These are phyloP conservation scores for Xerocomus brunneocitrinus DNA, from an alignment of 768 basidiomycete genomes.

Conservation along the genomic window DNA sequence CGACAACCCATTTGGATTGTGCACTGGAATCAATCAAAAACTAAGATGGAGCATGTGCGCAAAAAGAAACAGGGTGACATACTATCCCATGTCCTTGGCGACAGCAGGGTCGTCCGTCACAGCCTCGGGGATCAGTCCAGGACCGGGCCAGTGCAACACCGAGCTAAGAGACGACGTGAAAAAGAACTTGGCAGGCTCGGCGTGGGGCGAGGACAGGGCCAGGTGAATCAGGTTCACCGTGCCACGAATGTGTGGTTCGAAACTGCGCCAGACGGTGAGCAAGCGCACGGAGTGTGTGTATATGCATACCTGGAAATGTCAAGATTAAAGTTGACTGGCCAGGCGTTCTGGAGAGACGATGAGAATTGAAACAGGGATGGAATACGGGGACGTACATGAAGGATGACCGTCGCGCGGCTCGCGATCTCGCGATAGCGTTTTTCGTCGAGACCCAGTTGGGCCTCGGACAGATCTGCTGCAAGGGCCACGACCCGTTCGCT, in stretches of 20 bases:
- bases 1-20: constrained; percentile 49
- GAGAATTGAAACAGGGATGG: neutral
- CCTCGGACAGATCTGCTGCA: constrained; percentile 40
- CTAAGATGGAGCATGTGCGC: too few species aligned
- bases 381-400: constrained; percentile 34
- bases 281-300: neutral
- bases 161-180: constrained; percentile 48
- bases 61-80: constrained; percentile 6
- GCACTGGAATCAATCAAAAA: constrained; percentile 9
- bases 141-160: constrained; percentile 19
- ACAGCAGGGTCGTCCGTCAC: constrained; percentile 22
- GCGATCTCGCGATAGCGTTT: constrained; percentile 35
- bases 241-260: constrained; percentile 46
- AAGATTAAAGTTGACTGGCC: constrained; percentile 55
- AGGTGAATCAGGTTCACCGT: constrained; percentile 49
- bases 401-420: constrained; percentile 37
- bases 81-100: constrained; percentile 34
- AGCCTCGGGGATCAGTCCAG: constrained; percentile 18
- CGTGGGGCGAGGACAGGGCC: constrained; percentile 35
- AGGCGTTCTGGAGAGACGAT: constrained; percentile 39
- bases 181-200: constrained; percentile 39
- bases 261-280: constrained; percentile 20
- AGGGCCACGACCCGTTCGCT: constrained; percentile 35
- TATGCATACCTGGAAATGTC: constrained; percentile 23
- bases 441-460: constrained; percentile 38